Conservation (phyloP, 164 flowering plant genomes). For the Berberis thunbergii region DNA sequence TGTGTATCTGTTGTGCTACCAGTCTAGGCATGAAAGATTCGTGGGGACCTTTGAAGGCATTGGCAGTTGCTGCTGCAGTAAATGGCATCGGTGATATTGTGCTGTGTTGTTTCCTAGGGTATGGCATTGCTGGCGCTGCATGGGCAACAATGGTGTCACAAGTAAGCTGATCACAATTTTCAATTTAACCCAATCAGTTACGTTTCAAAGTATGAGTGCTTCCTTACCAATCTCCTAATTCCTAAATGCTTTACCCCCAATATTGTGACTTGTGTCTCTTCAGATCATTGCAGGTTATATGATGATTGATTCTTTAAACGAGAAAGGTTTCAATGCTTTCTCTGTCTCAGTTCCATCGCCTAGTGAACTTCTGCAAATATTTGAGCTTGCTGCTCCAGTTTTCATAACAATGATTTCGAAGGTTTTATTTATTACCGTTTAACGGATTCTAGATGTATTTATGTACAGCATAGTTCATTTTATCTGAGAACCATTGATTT, state of each 20-base stretch:
- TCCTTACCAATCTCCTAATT: neutral
- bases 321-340: slow-evolving; percentile 70
- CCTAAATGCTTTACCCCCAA: neutral
- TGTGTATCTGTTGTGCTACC: slow-evolving; percentile 13
- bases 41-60: slow-evolving; percentile 94
- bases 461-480: slow-evolving; percentile 2
- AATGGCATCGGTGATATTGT: slow-evolving; percentile 74
- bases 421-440: slow-evolving; percentile 28
- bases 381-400: slow-evolving; percentile 87
- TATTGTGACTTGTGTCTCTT: slow-evolving; percentile 14
- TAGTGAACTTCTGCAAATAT: slow-evolving; percentile 51
- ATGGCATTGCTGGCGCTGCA: slow-evolving; percentile 98
- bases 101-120: slow-evolving; percentile 63
- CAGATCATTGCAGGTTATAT: slow-evolving; percentile 83
- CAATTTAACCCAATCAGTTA: neutral
- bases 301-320: slow-evolving; percentile 75
- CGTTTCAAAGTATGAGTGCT: neutral
- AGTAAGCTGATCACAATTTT: slow-evolving; percentile 29
- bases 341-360: slow-evolving; percentile 58
- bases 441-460: neutral
- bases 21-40: slow-evolving; percentile 99
- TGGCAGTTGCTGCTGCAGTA: slow-evolving; percentile 65
- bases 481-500: neutral
- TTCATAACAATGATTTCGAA: slow-evolving; percentile 83
- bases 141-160: slow-evolving; percentile 99